Conservation (phyloP, 2,329 filamentous ascomycete genomes). For the Chaetomium strumarium region DNA sequence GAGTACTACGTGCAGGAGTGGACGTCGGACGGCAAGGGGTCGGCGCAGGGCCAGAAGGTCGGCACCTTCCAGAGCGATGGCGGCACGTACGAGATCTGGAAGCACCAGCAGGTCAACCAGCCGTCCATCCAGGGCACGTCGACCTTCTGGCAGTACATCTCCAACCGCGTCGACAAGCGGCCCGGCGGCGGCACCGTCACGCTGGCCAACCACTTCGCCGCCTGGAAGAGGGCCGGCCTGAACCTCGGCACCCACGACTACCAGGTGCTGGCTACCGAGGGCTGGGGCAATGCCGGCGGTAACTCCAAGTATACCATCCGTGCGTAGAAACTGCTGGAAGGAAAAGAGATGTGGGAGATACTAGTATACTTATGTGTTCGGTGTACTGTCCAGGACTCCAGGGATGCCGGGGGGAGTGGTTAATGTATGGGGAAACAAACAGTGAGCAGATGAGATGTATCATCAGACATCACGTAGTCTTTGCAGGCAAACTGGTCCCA, state of each 20-base stretch:
- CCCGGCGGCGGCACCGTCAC: slow-evolving; percentile 43
- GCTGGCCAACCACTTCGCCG: slow-evolving; percentile 45
- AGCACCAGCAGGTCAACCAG: slow-evolving; percentile 35
- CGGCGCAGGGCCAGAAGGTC: slow-evolving; percentile 28
- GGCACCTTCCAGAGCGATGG: slow-evolving; percentile 32
- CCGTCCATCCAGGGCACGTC: slow-evolving; percentile 42
- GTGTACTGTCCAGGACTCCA: no score
- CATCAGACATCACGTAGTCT: no score
- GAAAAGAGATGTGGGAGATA: no score
- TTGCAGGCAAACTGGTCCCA: no score
- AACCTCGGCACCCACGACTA: slow-evolving; percentile 44
- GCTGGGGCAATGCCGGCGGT: slow-evolving; percentile 32
- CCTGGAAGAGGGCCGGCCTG: slow-evolving; percentile 43
- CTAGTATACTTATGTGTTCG: no score
- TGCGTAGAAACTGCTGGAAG: no score
- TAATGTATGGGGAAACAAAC: no score
- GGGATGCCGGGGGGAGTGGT: no score
- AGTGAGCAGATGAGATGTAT: no score
- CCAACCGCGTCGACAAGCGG: slow-evolving; percentile 40
- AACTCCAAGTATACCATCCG: slow-evolving; percentile 28
- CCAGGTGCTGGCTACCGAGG: slow-evolving; percentile 47
- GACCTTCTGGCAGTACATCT: slow-evolving; percentile 47
- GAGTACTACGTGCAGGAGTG: slow-evolving; percentile 37
- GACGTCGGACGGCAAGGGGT: slow-evolving; percentile 27
- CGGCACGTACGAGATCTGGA: slow-evolving; percentile 32